Evolutionary conservation across 176 grass and related monocot species (phyloP).

Genomic region (Alopecurus myosuroides): DNA sequence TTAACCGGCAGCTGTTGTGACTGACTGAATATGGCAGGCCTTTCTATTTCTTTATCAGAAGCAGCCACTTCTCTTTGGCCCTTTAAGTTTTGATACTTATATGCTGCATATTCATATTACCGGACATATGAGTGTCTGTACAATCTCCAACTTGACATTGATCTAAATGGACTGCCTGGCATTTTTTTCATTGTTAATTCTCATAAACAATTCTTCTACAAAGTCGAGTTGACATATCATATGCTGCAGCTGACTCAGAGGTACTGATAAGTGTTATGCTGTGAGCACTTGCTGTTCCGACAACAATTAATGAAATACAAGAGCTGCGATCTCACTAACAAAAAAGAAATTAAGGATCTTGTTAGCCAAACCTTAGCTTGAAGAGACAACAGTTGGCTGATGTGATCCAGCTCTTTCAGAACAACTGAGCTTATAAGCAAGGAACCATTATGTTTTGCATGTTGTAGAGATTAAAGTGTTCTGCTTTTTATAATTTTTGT

Average conservation of each 20-base stretch:
- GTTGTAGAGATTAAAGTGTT: not conserved
- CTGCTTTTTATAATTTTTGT: not conserved
- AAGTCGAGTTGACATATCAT: not conserved
- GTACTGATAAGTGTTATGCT: not conserved
- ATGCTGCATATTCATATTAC: not conserved
- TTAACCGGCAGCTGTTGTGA: not conserved
- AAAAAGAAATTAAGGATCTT: not conserved
- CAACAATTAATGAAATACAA: not conserved
- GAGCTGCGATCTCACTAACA: not conserved
- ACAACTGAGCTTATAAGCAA: not conserved
- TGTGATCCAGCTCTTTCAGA: conserved; percentile 1
- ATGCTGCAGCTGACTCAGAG: not conserved
- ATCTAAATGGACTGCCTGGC: not conserved
- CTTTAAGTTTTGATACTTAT: not conserved
- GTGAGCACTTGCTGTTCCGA: not conserved
- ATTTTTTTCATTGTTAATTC: not conserved
- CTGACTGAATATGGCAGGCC: not conserved
- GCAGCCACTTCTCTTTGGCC: not conserved
- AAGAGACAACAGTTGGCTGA: not conserved
- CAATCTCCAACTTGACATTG: not conserved
- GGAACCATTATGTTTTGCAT: not conserved
- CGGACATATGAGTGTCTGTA: not conserved
- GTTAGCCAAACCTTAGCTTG: not conserved
- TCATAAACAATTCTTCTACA: not conserved
- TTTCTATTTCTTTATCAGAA: conserved; percentile 12